phyloP scores from a whole-genome alignment of 176 grass and related monocot species.

The Miscanthus lutarioriparius region DNA sequence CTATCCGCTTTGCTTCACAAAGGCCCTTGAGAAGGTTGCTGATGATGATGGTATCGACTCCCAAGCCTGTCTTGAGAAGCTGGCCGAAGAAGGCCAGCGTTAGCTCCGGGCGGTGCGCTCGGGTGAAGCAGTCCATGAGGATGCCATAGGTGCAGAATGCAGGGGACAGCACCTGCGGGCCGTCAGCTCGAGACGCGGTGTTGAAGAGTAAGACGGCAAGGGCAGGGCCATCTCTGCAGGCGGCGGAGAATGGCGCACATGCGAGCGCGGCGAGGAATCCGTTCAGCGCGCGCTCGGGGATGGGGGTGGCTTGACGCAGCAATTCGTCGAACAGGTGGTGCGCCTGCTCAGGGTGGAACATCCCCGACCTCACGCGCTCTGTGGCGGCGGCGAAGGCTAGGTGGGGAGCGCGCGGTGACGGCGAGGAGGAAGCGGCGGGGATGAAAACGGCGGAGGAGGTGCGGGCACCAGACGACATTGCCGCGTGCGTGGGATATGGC shows the following conservation, averaged over 20 bases:
- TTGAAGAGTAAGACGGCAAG: conserved; percentile 17
- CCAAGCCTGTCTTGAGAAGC: conserved; percentile 3
- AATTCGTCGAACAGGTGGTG: background rate
- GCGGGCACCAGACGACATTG: no score
- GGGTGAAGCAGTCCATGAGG: conserved; percentile 34
- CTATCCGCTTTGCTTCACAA: background rate
- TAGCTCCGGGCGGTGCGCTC: background rate
- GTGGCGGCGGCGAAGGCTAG: background rate
- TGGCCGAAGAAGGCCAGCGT: conserved; percentile 4
- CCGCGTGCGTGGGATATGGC: no score
- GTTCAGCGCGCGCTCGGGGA: background rate
- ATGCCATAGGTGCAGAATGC: conserved; percentile 6
- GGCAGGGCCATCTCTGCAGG: background rate
- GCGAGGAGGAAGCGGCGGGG: background rate
- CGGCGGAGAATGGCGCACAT: background rate
- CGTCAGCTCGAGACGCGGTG: background rate
- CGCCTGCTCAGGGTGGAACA: background rate
- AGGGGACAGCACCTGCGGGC: background rate
- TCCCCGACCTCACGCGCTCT: background rate
- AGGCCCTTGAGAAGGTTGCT: conserved; percentile 22
- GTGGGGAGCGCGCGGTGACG: background rate
- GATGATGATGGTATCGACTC: background rate
- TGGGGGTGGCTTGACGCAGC: background rate
- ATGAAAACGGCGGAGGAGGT: no score
- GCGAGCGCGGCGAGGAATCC: background rate